Percentiles rank a stretch among this genome's conserved stretches.
phyloP scores from a whole-genome alignment of 2,329 filamentous ascomycete species.

The Xylaria arbuscula region DNA sequence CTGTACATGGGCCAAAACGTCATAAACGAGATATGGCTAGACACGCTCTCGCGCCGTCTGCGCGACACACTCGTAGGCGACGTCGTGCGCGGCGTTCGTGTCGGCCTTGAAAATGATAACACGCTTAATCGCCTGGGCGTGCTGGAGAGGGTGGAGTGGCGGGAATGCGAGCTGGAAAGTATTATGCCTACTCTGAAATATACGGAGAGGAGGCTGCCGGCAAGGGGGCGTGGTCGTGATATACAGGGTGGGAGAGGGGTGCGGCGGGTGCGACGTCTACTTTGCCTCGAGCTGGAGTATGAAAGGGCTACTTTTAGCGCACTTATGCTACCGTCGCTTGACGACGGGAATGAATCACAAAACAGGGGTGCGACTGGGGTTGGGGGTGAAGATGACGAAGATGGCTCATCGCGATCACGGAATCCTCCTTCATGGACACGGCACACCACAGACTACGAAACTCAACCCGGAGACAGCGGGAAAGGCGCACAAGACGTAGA shows the following conservation, averaged over 20 bases:
- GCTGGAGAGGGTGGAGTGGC: slow-evolving; percentile 60
- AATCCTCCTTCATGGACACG: slow-evolving; percentile 41
- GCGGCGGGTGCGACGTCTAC: slow-evolving; percentile 30
- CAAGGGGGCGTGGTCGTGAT: slow-evolving; percentile 22
- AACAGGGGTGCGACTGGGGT: background rate
- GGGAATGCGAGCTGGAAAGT: slow-evolving; percentile 55
- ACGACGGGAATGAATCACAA: background rate
- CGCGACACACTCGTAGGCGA: slow-evolving; percentile 68
- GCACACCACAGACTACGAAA: slow-evolving; percentile 12
- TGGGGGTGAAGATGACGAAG: slow-evolving; percentile 1
- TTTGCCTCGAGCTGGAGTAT: slow-evolving; percentile 63
- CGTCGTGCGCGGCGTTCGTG: slow-evolving; percentile 69
- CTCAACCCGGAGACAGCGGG: background rate
- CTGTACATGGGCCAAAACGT: slow-evolving; percentile 59
- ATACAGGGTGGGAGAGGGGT: background rate
- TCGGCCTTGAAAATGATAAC: slow-evolving; percentile 54
- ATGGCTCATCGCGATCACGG: slow-evolving; percentile 6
- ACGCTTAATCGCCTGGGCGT: slow-evolving; percentile 55
- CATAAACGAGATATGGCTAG: slow-evolving; percentile 55
- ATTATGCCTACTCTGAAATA: slow-evolving; percentile 42
- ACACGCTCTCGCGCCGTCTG: slow-evolving; percentile 59
- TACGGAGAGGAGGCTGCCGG: slow-evolving; percentile 35
- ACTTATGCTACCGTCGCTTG: slow-evolving; percentile 58
- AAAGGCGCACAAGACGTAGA: slow-evolving; percentile 1
- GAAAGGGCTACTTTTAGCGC: slow-evolving; percentile 65